Percentiles rank a stretch among this genome's conserved stretches.
Conservation (phyloP, 345 rosid genomes). For the Linum usitatissimum region DNA sequence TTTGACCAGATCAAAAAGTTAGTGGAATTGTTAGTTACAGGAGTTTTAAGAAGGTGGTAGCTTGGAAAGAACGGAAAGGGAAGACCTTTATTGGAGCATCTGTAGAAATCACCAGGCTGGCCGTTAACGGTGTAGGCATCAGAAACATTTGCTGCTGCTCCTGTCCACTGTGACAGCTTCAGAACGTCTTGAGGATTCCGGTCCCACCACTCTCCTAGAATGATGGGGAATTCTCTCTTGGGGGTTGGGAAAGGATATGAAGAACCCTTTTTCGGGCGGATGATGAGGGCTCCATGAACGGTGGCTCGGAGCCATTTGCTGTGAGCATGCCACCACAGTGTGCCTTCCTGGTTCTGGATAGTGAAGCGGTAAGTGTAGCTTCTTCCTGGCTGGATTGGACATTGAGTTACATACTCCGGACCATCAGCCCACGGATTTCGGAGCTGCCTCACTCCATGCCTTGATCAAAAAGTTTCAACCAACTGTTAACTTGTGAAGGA, state of each 20-base stretch:
- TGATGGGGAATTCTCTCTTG: neutral
- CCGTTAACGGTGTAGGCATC: conserved; percentile 3
- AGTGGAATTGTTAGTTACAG: neutral
- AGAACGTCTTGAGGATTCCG: neutral
- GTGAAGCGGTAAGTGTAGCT: conserved; percentile 3
- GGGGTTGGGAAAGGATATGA: conserved; percentile 1
- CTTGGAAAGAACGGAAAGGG: neutral
- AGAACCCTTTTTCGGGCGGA: conserved; percentile 1
- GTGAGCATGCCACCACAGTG: conserved; percentile 5
- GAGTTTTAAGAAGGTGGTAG: neutral
- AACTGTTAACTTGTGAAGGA: neutral
- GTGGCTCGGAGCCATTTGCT: conserved; percentile 2
- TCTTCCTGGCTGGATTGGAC: conserved; percentile 1
- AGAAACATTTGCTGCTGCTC: conserved; percentile 2
- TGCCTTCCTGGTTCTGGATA: conserved; percentile 3
- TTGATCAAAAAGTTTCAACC: neutral
- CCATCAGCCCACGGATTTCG: conserved; percentile 6
- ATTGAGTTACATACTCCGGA: neutral
- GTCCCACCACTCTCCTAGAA: conserved; percentile 9
- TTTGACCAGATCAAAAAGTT: neutral
- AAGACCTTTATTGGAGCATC: conserved; percentile 2
- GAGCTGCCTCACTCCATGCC: conserved; percentile 4
- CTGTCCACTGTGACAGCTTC: neutral
- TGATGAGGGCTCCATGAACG: conserved; percentile 2
- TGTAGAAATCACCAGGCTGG: conserved; percentile 3